Percentiles rank a stretch among this genome's conserved stretches.
Conservation (phyloP, 2,329 filamentous ascomycete genomes). For the Chrysoporthe cubensis region DNA sequence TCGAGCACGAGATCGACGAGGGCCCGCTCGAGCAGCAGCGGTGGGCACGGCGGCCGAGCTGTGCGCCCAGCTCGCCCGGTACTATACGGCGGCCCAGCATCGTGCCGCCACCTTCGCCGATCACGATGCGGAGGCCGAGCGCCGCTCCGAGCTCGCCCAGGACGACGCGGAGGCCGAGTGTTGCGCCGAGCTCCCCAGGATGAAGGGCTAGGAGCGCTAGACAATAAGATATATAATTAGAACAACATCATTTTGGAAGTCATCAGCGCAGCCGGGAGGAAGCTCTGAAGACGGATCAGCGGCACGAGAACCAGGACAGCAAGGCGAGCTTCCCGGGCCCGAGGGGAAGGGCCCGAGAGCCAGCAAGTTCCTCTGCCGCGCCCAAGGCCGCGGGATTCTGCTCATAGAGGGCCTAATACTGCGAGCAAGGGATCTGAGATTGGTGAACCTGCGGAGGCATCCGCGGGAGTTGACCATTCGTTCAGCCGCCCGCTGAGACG, state of each 20-base stretch:
- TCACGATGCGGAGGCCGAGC: conserved; percentile 6
- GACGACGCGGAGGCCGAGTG: conserved; percentile 10
- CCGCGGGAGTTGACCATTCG: background rate
- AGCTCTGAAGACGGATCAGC: background rate
- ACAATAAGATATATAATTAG: background rate
- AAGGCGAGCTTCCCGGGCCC: too few relatives aligned
- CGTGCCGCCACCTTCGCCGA: background rate
- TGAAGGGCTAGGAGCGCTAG: background rate
- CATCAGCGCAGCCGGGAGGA: background rate
- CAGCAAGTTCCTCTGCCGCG: background rate
- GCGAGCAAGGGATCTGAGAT: background rate
- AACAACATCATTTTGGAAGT: background rate
- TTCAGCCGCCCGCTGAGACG: background rate
- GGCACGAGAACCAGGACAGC: background rate
- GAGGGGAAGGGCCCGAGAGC: background rate
- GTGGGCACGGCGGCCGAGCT: conserved; percentile 10
- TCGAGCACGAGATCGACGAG: conserved; percentile 20
- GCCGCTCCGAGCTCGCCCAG: background rate
- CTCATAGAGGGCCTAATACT: too few relatives aligned
- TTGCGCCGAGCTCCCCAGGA: conserved; percentile 12
- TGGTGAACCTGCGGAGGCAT: background rate
- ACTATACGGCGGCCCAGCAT: conserved; percentile 1
- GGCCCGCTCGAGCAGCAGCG: conserved; percentile 17
- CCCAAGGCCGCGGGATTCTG: too few relatives aligned
- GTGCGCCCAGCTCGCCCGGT: conserved; percentile 8